Conservation (phyloP, 352 stramenopile genomes). For the Globisporangium viniferum region DNA sequence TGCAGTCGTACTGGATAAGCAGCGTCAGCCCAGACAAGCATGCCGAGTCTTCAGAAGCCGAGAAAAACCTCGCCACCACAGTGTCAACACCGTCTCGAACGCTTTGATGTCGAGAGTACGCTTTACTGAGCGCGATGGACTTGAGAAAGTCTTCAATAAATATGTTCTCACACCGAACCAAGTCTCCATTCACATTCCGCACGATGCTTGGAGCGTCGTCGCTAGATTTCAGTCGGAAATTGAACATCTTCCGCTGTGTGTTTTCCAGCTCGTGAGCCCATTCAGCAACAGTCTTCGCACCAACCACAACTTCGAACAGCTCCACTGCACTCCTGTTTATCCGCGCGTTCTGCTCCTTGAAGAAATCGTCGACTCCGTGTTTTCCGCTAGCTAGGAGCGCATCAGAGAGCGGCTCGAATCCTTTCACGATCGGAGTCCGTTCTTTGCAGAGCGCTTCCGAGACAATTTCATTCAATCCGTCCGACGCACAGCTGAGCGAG, state of each 20-base stretch:
- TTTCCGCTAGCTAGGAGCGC: slow-evolving; percentile 19
- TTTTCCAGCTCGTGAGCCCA: slow-evolving; percentile 33
- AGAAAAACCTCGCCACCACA: slow-evolving; percentile 49
- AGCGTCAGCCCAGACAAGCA: slow-evolving; percentile 38
- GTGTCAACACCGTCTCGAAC: slow-evolving; percentile 61
- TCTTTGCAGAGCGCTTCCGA: slow-evolving; percentile 60
- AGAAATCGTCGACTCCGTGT: slow-evolving; percentile 17
- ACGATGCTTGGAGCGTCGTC: slow-evolving; percentile 15
- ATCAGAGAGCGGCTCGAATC: slow-evolving; percentile 32
- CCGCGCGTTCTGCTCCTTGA: slow-evolving; percentile 22
- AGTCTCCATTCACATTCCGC: slow-evolving; percentile 31
- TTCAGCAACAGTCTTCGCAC: background rate
- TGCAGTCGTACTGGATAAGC: slow-evolving; percentile 70
- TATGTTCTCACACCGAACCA: slow-evolving; percentile 52
- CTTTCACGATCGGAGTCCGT: slow-evolving; percentile 28
- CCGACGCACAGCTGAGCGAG: slow-evolving; percentile 60
- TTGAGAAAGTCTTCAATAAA: slow-evolving; percentile 80
- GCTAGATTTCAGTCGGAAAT: slow-evolving; percentile 18
- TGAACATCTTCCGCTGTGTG: slow-evolving; percentile 29
- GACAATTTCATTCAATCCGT: slow-evolving; percentile 69
- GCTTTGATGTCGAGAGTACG: slow-evolving; percentile 51
- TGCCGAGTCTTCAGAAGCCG: background rate
- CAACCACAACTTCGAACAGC: slow-evolving; percentile 11
- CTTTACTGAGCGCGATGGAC: slow-evolving; percentile 47
- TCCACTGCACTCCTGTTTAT: slow-evolving; percentile 16